Conservation (phyloP, 129 eudicot genomes). For the carrot (Daucus carota) region DH1_v3.0 NC_030382.2:39488001-39488500, state of each 20-base stretch:
- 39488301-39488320: neutral
- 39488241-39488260: neutral
- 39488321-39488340: neutral
- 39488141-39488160: neutral
- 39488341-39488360: too few relatives aligned
- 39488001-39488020: neutral
- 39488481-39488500: neutral
- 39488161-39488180: too few relatives aligned
- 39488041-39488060: neutral
- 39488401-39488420: neutral
- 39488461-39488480: neutral
- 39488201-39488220: neutral
- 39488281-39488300: too few relatives aligned
- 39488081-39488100: neutral
- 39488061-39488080: neutral
- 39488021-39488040: neutral
- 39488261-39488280: too few relatives aligned
- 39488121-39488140: neutral
- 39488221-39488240: neutral
- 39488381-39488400: neutral
- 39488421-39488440: too few relatives aligned
- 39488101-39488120: neutral
- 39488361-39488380: neutral
- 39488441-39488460: neutral
- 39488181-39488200: too few relatives aligned